Evolutionary conservation across 768 basidiomycete genomes (phyloP).

Genomic region (Suillus variegatus): DNA sequence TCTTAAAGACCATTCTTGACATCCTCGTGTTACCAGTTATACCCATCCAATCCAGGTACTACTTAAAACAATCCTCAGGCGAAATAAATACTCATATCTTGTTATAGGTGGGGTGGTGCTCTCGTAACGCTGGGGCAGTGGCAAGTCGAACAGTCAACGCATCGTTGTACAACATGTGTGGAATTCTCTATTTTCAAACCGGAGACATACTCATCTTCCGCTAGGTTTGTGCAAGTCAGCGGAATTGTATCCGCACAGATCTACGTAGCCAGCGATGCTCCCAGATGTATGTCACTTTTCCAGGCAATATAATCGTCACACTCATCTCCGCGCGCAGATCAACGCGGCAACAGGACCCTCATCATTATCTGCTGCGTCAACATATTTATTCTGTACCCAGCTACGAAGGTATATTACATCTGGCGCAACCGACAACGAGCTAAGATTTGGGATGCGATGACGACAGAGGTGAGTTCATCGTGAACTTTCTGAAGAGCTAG

Average conservation of each 20-base stretch:
- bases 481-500: not conserved
- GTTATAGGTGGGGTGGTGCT: constrained; percentile 53
- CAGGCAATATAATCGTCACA: not conserved
- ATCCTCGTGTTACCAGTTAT: constrained; percentile 29
- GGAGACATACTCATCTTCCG: not conserved
- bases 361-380: constrained; percentile 55
- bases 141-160: constrained; percentile 61
- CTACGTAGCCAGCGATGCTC: constrained; percentile 59
- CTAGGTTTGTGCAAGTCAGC: constrained; percentile 45
- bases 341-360: constrained; percentile 57
- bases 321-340: constrained; percentile 36
- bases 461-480: constrained; percentile 38
- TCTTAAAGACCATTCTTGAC: constrained; percentile 14
- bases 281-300: constrained; percentile 42
- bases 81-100: not conserved
- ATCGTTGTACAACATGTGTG: constrained; percentile 57
- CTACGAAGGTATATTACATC: constrained; percentile 54
- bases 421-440: constrained; percentile 61
- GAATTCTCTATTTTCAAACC: not conserved
- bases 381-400: constrained; percentile 51
- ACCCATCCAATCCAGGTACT: constrained; percentile 50
- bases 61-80: not conserved
- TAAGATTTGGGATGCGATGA: constrained; percentile 61
- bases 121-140: constrained; percentile 59
- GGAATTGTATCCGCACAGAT: constrained; percentile 53